Evolutionary conservation across 371 early-diverging fungal species (phyloP).

Genomic region (Mortierella sp.): DNA sequence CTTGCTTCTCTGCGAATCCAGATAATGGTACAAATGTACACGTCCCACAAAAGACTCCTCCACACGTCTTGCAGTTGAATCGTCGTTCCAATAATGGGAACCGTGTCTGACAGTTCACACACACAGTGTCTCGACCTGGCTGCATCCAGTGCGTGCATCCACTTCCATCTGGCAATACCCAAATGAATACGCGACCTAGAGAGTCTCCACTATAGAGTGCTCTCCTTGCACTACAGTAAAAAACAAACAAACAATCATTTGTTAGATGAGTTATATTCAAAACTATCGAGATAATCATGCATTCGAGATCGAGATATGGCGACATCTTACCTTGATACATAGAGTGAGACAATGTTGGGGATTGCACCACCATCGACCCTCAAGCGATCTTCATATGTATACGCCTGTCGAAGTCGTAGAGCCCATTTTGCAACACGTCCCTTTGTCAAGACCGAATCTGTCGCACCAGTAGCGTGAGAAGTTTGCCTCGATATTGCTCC

Average conservation of each 20-base stretch:
- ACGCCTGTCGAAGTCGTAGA: constrained; percentile 41
- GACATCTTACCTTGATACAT: constrained; percentile 61
- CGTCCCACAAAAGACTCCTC: constrained; percentile 59
- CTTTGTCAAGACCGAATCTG: background rate
- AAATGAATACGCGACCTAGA: constrained; percentile 70
- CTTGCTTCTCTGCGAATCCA: constrained; percentile 53
- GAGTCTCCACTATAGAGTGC: constrained; percentile 75
- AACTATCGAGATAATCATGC: background rate
- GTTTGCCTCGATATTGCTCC: constrained; percentile 32
- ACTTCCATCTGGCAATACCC: constrained; percentile 77
- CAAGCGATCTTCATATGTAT: constrained; percentile 51
- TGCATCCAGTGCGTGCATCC: constrained; percentile 74
- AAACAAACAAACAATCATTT: background rate
- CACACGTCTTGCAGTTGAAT: constrained; percentile 60
- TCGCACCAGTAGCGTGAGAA: constrained; percentile 9
- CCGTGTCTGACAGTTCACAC: constrained; percentile 66
- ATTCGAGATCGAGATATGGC: background rate
- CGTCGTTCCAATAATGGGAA: constrained; percentile 54
- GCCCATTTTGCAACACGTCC: constrained; percentile 38
- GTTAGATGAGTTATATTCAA: background rate
- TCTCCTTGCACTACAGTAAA: constrained; percentile 57
- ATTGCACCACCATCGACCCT: constrained; percentile 37
- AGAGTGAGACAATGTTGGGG: constrained; percentile 61
- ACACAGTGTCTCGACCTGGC: constrained; percentile 69
- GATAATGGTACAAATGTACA: constrained; percentile 56